phyloP scores from a whole-genome alignment of 208 protist species.

The Blechomonas ayalai region DNA sequence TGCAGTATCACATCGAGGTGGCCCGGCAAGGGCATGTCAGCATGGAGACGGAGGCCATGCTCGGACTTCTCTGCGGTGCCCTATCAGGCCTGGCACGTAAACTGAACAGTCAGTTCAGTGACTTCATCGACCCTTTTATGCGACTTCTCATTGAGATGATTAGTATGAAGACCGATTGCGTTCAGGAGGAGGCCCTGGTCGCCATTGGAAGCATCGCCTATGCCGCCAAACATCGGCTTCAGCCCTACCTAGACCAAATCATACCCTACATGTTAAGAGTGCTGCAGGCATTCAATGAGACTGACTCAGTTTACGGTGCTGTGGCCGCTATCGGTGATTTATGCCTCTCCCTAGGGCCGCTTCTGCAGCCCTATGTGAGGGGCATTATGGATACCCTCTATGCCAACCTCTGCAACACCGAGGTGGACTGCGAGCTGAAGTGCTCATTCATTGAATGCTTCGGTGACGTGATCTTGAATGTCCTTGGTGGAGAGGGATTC shows the following conservation, averaged over 20 bases:
- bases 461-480: conserved; percentile 94
- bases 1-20: conserved; percentile 12
- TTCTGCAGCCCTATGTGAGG: conserved; percentile 65
- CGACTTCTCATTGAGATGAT: conserved; percentile 47
- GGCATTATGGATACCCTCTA: conserved; percentile 84
- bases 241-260: conserved; percentile 75
- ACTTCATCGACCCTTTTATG: conserved; percentile 50
- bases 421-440: conserved; percentile 92
- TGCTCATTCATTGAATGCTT: conserved; percentile 90
- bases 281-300: conserved; percentile 74
- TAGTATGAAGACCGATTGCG: conserved; percentile 37
- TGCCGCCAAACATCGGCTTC: conserved; percentile 67
- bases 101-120: conserved; percentile 33
- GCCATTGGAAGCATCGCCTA: conserved; percentile 89
- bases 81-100: conserved; percentile 74
- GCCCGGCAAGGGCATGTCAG: conserved; percentile 8
- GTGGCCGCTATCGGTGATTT: conserved; percentile 94
- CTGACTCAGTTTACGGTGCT: conserved; percentile 71
- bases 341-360: conserved; percentile 61
- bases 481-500: conserved; percentile 79
- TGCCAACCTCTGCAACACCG: conserved; percentile 48
- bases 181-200: conserved; percentile 93
- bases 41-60: conserved; percentile 57
- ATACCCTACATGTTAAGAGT: conserved; percentile 76
- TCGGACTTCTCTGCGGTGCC: conserved; percentile 82